A percentile compares a stretch with the other conserved stretches of the same genome.
phyloP scores from a whole-genome alignment of 257 asterid genomes.

The Hygrophila difformis region DNA sequence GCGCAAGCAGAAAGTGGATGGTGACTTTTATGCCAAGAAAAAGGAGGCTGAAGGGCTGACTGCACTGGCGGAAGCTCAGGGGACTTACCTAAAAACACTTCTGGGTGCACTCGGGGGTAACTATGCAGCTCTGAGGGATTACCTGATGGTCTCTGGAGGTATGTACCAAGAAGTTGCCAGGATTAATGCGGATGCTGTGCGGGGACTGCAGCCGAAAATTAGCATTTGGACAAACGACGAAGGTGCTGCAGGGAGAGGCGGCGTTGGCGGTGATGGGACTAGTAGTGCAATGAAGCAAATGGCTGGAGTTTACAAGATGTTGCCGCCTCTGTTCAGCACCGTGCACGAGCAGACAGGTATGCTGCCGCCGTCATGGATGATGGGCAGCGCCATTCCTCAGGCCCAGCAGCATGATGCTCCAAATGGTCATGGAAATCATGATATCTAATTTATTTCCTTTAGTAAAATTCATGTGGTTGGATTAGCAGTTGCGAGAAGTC shows the following conservation, averaged over 20 bases:
- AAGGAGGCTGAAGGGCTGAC: slow-evolving; percentile 63
- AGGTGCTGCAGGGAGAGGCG: no score
- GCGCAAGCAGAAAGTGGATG: slow-evolving; percentile 37
- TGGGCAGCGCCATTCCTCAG: slow-evolving; percentile 13
- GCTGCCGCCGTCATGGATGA: slow-evolving; percentile 66
- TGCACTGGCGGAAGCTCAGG: slow-evolving; percentile 64
- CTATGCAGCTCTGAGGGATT: slow-evolving; percentile 44
- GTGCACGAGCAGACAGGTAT: slow-evolving; percentile 71
- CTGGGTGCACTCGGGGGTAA: slow-evolving; percentile 49
- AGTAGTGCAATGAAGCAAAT: slow-evolving; percentile 39
- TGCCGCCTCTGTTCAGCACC: slow-evolving; percentile 56
- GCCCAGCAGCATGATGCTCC: no score
- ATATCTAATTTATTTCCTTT: no score
- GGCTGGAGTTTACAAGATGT: slow-evolving; percentile 47
- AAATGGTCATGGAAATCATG: no score
- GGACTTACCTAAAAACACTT: slow-evolving; percentile 31
- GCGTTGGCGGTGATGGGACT: slow-evolving; percentile 14
- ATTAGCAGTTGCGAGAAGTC: no score
- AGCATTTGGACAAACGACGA: slow-evolving; percentile 68
- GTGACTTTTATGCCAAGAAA: slow-evolving; percentile 41
- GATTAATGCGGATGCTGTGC: slow-evolving; percentile 44
- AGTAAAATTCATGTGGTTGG: no score
- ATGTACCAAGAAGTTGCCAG: slow-evolving; percentile 45
- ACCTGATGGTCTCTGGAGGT: slow-evolving; percentile 53
- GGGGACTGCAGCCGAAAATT: slow-evolving; percentile 54